These are phyloP conservation scores for Ephemerocybe angulata DNA, from an alignment of 768 basidiomycete genomes.

Conservation along the genomic window DNA sequence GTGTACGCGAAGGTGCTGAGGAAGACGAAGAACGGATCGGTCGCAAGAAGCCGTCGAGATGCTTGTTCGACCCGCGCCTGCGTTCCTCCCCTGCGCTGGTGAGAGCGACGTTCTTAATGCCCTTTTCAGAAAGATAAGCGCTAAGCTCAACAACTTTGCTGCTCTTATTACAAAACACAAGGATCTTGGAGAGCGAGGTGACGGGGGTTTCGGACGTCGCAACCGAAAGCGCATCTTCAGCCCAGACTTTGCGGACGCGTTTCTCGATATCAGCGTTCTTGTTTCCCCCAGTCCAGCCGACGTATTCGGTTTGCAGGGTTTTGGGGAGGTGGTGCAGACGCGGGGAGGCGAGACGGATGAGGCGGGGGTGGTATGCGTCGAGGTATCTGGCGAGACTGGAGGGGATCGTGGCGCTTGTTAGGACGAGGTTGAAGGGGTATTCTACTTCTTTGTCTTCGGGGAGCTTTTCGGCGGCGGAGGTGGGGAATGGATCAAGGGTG, in stretches of 20 bases:
- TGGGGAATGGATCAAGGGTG: constrained; percentile 23
- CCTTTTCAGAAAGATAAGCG: constrained; percentile 52
- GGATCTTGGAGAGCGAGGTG: constrained; percentile 52
- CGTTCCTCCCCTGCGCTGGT: constrained; percentile 60
- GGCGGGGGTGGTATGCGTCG: constrained; percentile 52
- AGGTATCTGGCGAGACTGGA: constrained; percentile 66
- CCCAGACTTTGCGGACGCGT: constrained; percentile 72
- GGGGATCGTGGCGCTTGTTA: constrained; percentile 88
- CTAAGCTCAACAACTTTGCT: constrained; percentile 63
- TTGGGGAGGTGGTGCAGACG: constrained; percentile 75
- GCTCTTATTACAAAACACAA: constrained; percentile 83
- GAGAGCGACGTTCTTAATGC: constrained; percentile 60
- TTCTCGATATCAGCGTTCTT: constrained; percentile 76
- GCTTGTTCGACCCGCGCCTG: constrained; percentile 66
- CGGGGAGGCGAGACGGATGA: constrained; percentile 77
- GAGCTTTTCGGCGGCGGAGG: constrained; percentile 17
- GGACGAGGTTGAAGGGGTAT: constrained; percentile 77
- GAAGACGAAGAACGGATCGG: constrained; percentile 10
- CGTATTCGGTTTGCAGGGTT: constrained; percentile 67
- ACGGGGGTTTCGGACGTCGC: constrained; percentile 3
- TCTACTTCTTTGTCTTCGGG: constrained; percentile 28
- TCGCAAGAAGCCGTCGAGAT: constrained; percentile 72
- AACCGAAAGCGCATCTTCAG: constrained; percentile 48
- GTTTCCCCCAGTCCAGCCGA: constrained; percentile 75
- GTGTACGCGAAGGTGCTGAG: constrained; percentile 4